Base-by-base conservation (phyloP, 768 basidiomycete species). In the Tulasnella sp. region DNA sequence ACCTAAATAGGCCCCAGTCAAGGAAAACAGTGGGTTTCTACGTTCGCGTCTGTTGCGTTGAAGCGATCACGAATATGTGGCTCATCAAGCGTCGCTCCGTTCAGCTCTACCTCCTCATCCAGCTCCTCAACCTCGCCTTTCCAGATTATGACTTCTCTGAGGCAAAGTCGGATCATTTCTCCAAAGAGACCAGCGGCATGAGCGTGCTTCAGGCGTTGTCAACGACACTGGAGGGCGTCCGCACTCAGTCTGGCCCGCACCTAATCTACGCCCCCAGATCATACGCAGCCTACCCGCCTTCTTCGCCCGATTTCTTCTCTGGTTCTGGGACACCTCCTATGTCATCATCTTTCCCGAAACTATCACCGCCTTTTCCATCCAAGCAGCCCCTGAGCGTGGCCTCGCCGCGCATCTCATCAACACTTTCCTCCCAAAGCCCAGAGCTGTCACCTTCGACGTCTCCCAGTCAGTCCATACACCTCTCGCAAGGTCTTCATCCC, bases 121-220 rank as follows among this genome's bases (percentile, higher is more conserved):
- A 91, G 30, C 92, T 92, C 2, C 84, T 99, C 66, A 99, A 99
- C 75, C 82, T 91, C 67, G 93, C 94, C 4, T 99, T 93, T 69
- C 94, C 94, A 1, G 94, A 98, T 78, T 80, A 97, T 74, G 93
- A 97, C 68, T 99, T 98, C 75, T 88, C 89, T 5, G 85, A 89
- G 69, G 85, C 96, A 53, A 81, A 86, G 25, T 88, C 92, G 0
- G 84, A 84, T 9, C 86, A 94, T 66, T 99, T 99, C 72, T 82
- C 79, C 68, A 84, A 84, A 60, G 90, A 93, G 70, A 68, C 63
- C 17, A 83, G 75, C 41, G 55, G 65, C 30, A 86, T 87, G 2
- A 78, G 73, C 69, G 87, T 94, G 44, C 81, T 94, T 60, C 86
- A 87, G 67, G 80, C 87, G 2, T 80, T 93, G 61, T 87, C 87